Evolutionary conservation across 179 eudicot genomes (phyloP).

Genomic region (Nepenthes alata): DNA sequence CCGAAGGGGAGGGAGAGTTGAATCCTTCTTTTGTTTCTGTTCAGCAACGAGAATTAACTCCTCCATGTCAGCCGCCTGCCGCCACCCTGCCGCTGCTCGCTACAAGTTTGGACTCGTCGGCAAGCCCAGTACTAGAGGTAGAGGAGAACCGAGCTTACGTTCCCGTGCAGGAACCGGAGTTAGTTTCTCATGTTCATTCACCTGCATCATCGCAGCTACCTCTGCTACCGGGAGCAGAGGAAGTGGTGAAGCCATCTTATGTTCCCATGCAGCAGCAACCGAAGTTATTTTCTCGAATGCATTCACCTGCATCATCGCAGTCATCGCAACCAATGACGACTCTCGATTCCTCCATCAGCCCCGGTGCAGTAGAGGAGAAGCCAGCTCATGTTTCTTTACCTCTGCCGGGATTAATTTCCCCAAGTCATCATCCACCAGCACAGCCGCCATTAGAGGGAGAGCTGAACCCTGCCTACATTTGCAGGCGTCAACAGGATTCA

Average conservation of each 20-base stretch:
- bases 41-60: slow-evolving; percentile 12
- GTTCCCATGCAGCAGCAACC: neutral
- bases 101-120: neutral
- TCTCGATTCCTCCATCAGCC: slow-evolving; percentile 2
- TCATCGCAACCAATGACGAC: neutral
- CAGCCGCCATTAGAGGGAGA: neutral
- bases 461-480: neutral
- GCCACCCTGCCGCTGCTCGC: neutral
- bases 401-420: neutral
- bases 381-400: slow-evolving; percentile 1
- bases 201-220: slow-evolving; percentile 1
- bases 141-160: slow-evolving; percentile 16
- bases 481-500: slow-evolving; percentile 5
- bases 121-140: slow-evolving; percentile 9
- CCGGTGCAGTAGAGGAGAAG: slow-evolving; percentile 16
- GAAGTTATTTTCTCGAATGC: neutral
- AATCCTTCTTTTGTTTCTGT: slow-evolving; percentile 11
- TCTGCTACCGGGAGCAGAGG: neutral
- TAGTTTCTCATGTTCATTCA: slow-evolving; percentile 13
- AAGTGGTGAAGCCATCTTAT: slow-evolving; percentile 1
- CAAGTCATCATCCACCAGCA: neutral
- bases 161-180: slow-evolving; percentile 11
- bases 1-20: slow-evolving; percentile 20
- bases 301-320: neutral
- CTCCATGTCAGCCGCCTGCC: slow-evolving; percentile 13